Percentiles rank a stretch among this genome's conserved stretches.
Evolutionary conservation across 768 basidiomycete genomes (phyloP).

Genomic region (Termitomyces sp.): DNA sequence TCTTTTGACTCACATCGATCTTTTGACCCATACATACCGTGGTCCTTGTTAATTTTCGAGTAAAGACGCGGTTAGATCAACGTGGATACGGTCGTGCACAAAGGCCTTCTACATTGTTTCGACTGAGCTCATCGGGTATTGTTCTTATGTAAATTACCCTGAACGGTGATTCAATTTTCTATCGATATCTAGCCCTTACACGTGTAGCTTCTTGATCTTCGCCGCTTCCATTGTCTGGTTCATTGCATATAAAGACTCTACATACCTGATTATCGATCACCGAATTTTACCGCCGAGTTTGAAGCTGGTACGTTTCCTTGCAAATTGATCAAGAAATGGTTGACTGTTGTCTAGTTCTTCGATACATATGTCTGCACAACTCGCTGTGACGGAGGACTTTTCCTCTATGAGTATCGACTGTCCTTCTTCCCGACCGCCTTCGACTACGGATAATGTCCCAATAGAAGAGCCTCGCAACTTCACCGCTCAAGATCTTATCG

Average conservation of each 20-base stretch:
- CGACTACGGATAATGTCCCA: slow-evolving; percentile 1
- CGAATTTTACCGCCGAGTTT: too few relatives aligned
- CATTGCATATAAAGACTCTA: not conserved
- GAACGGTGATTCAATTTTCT: not conserved
- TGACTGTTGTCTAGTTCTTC: not conserved
- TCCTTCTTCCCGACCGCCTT: not conserved
- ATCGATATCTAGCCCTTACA: slow-evolving; percentile 1
- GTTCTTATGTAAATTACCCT: not conserved
- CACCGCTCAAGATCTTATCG: slow-evolving; percentile 10
- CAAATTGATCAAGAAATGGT: not conserved
- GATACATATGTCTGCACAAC: not conserved
- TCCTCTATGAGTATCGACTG: not conserved
- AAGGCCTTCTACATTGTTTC: not conserved
- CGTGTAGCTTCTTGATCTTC: not conserved
- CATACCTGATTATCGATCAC: not conserved
- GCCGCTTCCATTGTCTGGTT: not conserved
- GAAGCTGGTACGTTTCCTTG: not conserved
- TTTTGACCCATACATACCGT: not conserved
- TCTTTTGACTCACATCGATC: not conserved
- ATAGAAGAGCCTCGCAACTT: slow-evolving; percentile 8
- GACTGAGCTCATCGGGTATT: not conserved
- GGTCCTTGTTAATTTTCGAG: not conserved
- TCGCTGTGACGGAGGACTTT: too few relatives aligned
- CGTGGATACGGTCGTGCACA: not conserved
- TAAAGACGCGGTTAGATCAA: not conserved